phyloP scores from a whole-genome alignment of 768 basidiomycete species.

The Coprinopsis cinerea region DNA sequence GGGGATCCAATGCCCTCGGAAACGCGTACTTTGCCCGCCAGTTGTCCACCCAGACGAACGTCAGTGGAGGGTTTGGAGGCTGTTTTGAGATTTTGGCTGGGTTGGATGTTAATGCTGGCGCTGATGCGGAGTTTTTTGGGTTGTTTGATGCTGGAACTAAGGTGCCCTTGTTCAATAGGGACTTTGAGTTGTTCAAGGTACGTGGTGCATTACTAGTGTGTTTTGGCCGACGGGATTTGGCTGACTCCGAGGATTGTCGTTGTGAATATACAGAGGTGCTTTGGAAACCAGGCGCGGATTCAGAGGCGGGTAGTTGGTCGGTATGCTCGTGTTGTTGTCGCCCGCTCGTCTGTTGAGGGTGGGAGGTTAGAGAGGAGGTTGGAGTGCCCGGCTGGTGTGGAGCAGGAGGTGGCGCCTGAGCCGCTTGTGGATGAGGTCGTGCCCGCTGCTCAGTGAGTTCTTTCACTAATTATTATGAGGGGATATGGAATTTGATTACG shows the following conservation, averaged over 20 bases:
- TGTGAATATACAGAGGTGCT: constrained; percentile 13
- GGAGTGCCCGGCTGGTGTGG: background rate
- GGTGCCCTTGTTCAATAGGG: constrained; percentile 29
- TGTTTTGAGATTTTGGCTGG: constrained; percentile 31
- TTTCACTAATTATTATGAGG: too few relatives aligned
- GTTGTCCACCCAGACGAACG: background rate
- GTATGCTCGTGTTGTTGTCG: background rate
- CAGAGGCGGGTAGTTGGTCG: background rate
- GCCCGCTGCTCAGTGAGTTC: background rate
- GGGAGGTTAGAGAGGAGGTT: background rate
- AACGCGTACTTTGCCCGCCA: constrained; percentile 2
- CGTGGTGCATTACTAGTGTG: too few relatives aligned
- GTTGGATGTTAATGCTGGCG: constrained; percentile 34
- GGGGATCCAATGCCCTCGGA: constrained; percentile 2
- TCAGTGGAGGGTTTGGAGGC: constrained; percentile 16
- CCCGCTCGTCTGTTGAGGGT: background rate
- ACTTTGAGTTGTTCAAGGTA: constrained; percentile 35
- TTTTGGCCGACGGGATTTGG: too few relatives aligned
- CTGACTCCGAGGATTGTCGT: background rate
- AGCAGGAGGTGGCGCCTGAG: background rate
- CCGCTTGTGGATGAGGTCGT: background rate
- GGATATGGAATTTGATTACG: too few relatives aligned
- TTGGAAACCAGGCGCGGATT: constrained; percentile 1
- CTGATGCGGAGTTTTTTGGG: constrained; percentile 33
- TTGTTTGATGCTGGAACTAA: constrained; percentile 29